These are phyloP conservation scores for Vickermania ingenoplastis DNA, from an alignment of 208 protist species.

Conservation along the genomic window DNA sequence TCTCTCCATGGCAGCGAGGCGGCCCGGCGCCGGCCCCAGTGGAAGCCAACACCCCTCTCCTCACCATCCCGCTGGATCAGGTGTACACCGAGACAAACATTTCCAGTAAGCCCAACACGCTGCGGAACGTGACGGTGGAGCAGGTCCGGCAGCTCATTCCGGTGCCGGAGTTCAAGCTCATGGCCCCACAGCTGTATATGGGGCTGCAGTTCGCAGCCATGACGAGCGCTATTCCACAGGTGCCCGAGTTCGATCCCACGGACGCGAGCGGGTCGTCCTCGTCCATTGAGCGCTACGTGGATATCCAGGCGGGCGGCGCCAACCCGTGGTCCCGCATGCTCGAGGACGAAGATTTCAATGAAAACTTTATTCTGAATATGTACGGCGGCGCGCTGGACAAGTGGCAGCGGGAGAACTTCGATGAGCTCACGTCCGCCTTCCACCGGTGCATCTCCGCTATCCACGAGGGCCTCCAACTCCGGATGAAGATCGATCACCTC, in stretches of 20 bases:
- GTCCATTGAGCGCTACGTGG: conserved; percentile 24
- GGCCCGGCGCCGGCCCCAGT: conserved; percentile 4
- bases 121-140: conserved; percentile 40
- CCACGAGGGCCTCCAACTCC: conserved; percentile 38
- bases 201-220: conserved; percentile 78
- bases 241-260: no score
- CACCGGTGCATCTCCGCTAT: conserved; percentile 49
- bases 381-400: conserved; percentile 85
- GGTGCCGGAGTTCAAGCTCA: conserved; percentile 67
- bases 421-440: conserved; percentile 76
- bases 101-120: conserved; percentile 41
- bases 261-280: conserved; percentile 1
- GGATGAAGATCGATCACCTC: conserved; percentile 70
- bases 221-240: conserved; percentile 50
- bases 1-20: conserved; percentile 1
- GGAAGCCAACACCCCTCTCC: conserved; percentile 55
- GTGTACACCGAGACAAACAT: conserved; percentile 73
- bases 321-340: conserved; percentile 78
- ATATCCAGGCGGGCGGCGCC: conserved; percentile 30
- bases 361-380: conserved; percentile 83
- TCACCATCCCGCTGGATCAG: conserved; percentile 60
- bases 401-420: conserved; percentile 78
- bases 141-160: conserved; percentile 50
- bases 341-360: conserved; percentile 88
- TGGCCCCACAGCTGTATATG: conserved; percentile 80